A percentile compares a stretch with the other conserved stretches of the same genome.
Evolutionary conservation across 495 filamentous ascomycete species (phyloP).

Genomic region (Gamarada debralockiae): DNA sequence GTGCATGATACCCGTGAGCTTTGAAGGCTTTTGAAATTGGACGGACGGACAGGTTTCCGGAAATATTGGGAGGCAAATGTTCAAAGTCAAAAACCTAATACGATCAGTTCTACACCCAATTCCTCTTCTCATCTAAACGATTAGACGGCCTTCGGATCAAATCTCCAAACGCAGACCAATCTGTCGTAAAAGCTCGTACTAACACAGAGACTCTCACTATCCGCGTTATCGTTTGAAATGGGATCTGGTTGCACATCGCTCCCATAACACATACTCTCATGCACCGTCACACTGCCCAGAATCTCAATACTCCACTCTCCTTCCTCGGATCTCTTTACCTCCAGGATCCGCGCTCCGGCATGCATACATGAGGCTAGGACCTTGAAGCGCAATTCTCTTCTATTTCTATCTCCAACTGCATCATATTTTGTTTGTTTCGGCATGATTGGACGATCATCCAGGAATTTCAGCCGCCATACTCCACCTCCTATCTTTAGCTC

Average conservation of each 20-base stretch:
- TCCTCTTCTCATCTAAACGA: no score
- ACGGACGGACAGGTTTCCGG: neutral
- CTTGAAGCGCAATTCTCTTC: no score
- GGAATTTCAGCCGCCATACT: constrained; percentile 80
- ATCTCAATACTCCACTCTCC: constrained; percentile 60
- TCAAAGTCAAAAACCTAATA: no score
- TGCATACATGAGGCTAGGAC: constrained; percentile 94
- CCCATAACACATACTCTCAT: constrained; percentile 95
- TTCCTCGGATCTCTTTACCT: constrained; percentile 34
- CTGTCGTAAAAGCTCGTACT: constrained; percentile 92
- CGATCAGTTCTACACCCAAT: no score
- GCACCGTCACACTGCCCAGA: constrained; percentile 74
- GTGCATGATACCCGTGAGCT: constrained; percentile 4
- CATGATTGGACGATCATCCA: constrained; percentile 28
- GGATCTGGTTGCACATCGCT: constrained; percentile 69
- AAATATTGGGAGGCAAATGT: neutral
- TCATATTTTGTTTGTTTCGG: neutral
- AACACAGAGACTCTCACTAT: constrained; percentile 41
- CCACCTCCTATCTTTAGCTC: constrained; percentile 73
- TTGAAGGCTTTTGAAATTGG: neutral
- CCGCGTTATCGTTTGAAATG: no score
- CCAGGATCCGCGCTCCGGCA: constrained; percentile 69
- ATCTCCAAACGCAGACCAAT: constrained; percentile 73
- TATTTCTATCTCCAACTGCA: constrained; percentile 22
- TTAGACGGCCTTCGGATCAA: constrained; percentile 22